Base-by-base conservation (phyloP, 2,329 filamentous ascomycete species). In the Acrocalymma vagum region DNA sequence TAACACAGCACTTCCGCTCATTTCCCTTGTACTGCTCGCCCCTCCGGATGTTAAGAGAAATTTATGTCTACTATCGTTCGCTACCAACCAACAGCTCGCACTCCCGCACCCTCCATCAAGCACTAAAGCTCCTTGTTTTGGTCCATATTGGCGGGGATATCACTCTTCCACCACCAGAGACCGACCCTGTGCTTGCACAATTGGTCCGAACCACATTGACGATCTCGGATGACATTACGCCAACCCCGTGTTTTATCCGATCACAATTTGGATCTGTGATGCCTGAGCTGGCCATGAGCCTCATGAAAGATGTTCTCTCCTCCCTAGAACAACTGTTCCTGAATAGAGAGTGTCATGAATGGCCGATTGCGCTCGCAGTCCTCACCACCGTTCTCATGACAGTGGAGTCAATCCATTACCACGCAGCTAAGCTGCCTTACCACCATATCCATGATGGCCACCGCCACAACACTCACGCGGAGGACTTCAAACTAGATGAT, bases 181-280 rank as follows among this genome's bases (percentile, higher is more conserved):
- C 45, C 6, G 42, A 54, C 29, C 38, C 47, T 2, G 33, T 38
- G 9, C 32, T 64, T 14, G 29, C 40, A 3, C 50, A 60, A 21
- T 44, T 66, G 1, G 42, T 60, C 4, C 39, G 38, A 22, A 42
- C 28, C 18, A 63, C 55, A 3, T 61, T 62, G 47, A 9, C 49
- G 1, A 17, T 52, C 3, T 17, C 52, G 5, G 27, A 44, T 4
- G 36, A 47, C 16, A 27, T 44, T 6, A 47, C 38, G 1, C 62
- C 66, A 6, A 68, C 62, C 2, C 69, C 69, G 1, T 72, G 69
- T 46, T 68, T 70, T 40, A 69, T 72, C 42, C 67, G 69, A 29
- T 53, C 67, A 1, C 69, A 72, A 35, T 58, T 72, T 20, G 69
- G 69, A 16, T 40, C 51, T 21, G 43, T 63, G 9, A 69, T 72